A percentile compares a stretch with the other conserved stretches of the same genome.
Conservation (phyloP, 306 rosid species). For the Citrullus amarus region DNA sequence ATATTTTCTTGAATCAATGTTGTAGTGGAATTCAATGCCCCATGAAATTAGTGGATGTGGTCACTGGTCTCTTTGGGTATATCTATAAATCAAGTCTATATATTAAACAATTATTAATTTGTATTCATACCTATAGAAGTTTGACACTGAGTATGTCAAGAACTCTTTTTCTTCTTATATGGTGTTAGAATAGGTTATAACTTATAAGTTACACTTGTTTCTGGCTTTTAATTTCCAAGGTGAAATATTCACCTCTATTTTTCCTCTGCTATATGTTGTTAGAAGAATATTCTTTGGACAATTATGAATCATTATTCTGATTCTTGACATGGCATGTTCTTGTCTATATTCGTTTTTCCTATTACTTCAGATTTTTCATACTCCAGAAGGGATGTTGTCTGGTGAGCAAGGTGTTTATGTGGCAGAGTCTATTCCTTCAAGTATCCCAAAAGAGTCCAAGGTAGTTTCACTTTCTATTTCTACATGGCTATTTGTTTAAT, state of each 20-base stretch:
- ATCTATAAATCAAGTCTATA: not conserved
- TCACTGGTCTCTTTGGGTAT: not conserved
- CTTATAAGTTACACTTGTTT: not conserved
- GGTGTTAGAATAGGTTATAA: not conserved
- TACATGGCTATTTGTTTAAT: slow-evolving; percentile 48
- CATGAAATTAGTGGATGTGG: not conserved
- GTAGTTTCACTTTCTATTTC: slow-evolving; percentile 59
- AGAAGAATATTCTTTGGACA: not conserved
- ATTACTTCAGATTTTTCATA: slow-evolving; percentile 55
- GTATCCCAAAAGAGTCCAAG: slow-evolving; percentile 75
- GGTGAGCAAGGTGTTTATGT: slow-evolving; percentile 84
- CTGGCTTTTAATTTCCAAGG: not conserved
- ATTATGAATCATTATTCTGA: not conserved
- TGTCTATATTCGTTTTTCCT: not conserved
- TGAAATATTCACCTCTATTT: not conserved
- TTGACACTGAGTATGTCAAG: not conserved
- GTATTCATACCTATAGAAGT: not conserved
- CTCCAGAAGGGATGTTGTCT: slow-evolving; percentile 91
- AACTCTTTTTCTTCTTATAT: not conserved
- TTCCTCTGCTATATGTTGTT: not conserved
- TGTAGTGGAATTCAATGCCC: not conserved
- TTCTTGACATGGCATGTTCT: not conserved
- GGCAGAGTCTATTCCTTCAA: slow-evolving; percentile 67
- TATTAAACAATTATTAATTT: not conserved
- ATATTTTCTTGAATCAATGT: not conserved